Evolutionary conservation across 768 basidiomycete species (phyloP).

Genomic region (Amanita rimosa): DNA sequence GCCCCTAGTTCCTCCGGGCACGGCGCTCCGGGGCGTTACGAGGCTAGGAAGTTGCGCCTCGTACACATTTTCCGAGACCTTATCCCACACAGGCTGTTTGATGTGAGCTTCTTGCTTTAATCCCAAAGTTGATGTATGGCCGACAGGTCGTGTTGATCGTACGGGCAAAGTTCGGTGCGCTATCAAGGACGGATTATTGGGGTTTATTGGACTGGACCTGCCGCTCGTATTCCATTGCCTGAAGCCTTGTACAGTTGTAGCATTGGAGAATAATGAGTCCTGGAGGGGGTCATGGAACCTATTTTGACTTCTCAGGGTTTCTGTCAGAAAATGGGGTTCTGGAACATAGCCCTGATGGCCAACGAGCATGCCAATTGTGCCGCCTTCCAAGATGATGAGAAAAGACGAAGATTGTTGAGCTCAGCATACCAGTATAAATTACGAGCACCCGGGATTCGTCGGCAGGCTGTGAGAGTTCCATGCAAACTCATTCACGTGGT

Average conservation of each 20-base stretch:
- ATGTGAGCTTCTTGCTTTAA: conserved; percentile 13
- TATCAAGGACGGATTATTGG: conserved; percentile 12
- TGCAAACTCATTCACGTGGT: conserved; percentile 14
- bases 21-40: conserved; percentile 64
- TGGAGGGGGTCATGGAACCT: conserved; percentile 89
- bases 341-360: conserved; percentile 71
- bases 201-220: conserved; percentile 34
- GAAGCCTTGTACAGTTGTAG: conserved; percentile 69
- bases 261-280: conserved; percentile 77
- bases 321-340: conserved; percentile 80
- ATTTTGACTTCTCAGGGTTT: conserved; percentile 69
- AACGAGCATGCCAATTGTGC: conserved; percentile 84
- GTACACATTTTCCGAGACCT: conserved; percentile 52
- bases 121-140: conserved; percentile 26
- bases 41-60: conserved; percentile 66
- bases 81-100: conserved; percentile 28
- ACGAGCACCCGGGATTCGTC: conserved; percentile 78
- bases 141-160: conserved; percentile 62
- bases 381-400: conserved; percentile 27
- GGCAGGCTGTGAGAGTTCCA: conserved; percentile 34
- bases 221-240: conserved; percentile 61
- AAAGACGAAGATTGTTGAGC: not conserved
- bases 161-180: conserved; percentile 38
- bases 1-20: conserved; percentile 44
- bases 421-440: conserved; percentile 58